Base-by-base conservation (phyloP, 768 basidiomycete genomes). In the Phlebiopsis flavidoalba region DNA sequence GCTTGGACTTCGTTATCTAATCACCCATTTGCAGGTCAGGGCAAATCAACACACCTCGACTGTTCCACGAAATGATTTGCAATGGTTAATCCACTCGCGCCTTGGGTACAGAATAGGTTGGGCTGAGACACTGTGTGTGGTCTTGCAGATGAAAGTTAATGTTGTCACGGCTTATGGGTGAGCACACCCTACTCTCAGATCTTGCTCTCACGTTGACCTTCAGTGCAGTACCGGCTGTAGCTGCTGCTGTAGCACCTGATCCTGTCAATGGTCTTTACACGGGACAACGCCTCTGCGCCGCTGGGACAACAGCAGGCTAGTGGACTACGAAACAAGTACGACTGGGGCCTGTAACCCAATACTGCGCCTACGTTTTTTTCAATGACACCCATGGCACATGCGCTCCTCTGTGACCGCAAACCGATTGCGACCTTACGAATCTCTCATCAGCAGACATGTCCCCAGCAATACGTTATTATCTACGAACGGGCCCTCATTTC, bases 271-370 rank as follows among this genome's bases (percentile, higher is more conserved):
- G 79, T 24, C 76, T 93, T 12, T 90, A 90, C 72, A 83, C 88
- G n/a, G n/a, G 70, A 68, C 51, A 87, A 91, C 70, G 76, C 83
- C 22, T 82, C 83, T 36, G 79, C 81, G 47, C 85, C 89, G 4
- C 81, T 93, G 1, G 79, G 77, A 52, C 69, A 73, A 52, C 67
- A 76, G 50, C 74, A 76, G 14, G n/a, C n/a, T n/a, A n/a, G n/a
- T n/a, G 91, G 91, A 19, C 74, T 93, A 59, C 83, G 91, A 66
- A 81, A 86, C 70, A 72, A 78, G 61, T 93, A 93, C 74, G 76
- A 84, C 61, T 93, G 88, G 64, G 91, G 91, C n/a, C 76, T 93
- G 24, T 93, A 93, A n/a, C n/a, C 74, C 83, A 85, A 19, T 83
- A 89, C 70, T 93, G 91, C 66, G 91, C 80, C 66, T 92, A 86